Evolutionary conservation across 345 rosid species (phyloP), one percentile per base, ranked within the genome.

Genomic region (Barbarea vulgaris): DNA sequence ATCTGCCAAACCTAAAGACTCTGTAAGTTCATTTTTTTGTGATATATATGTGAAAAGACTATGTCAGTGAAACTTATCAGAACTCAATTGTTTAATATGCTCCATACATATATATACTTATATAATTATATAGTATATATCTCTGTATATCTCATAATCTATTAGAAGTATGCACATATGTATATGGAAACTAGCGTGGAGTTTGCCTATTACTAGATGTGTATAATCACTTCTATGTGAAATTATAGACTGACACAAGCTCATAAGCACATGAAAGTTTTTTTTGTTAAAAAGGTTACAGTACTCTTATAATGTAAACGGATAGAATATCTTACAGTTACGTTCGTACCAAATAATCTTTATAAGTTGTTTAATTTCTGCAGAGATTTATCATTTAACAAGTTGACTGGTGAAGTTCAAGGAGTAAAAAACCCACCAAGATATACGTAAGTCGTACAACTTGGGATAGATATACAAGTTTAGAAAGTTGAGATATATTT

Each of bases 301-400:
- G 30, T 18, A 22, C n/a, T 65, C 19, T 50, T 3, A 24, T 9
- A 6, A 65, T 9, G 56, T 11, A 47, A 42, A 27, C n/a, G 10
- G 27, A 15, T 28, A 36, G 15, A 18, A 5, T 36, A 37, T 37
- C 14, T 37, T 9, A 36, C 12, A 13, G 2, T 18, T 13, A 33
- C 11, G 0, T 46, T 8, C 11, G 3, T 24, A 24, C 2, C 9
- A n/a, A 46, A 64, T 48, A 5, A 31, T 25, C 9, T 15, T n/a
- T 22, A 24, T 44, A 46, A 12, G 7, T 47, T 47, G 31, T 31
- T 46, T 70, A 13, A n/a, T n/a, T n/a, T n/a, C 31, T 61, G 67
- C 76, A 77, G 81, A 6, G 81, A 77, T 48, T 44, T 71, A 46
- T 70, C 80, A 0, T 77, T 70, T 55, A 77, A 76, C 75, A 76